These are phyloP conservation scores for Xylaria hypoxylon DNA, from an alignment of 2,329 filamentous ascomycete species.

Conservation along the genomic window DNA sequence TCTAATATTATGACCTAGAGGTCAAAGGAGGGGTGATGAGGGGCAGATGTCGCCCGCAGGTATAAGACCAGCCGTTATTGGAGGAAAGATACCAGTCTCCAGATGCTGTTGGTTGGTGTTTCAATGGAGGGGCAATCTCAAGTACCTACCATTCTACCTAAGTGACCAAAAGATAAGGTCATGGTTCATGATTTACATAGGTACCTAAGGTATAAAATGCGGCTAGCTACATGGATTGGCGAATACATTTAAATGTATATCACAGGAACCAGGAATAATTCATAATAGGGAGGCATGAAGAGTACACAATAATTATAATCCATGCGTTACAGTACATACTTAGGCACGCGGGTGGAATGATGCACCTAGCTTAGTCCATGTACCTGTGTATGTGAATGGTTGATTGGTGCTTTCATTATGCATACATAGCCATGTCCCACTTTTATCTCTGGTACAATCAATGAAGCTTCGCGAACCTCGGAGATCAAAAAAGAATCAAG, in stretches of 20 bases:
- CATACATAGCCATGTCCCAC: slow-evolving; percentile 33
- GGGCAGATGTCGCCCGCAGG: slow-evolving; percentile 27
- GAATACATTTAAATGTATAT: no score
- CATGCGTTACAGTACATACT: no score
- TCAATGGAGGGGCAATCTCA: slow-evolving; percentile 33
- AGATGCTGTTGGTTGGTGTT: not conserved
- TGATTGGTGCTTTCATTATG: not conserved
- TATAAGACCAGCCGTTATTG: slow-evolving; percentile 13
- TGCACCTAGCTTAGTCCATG: not conserved
- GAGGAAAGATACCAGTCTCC: not conserved
- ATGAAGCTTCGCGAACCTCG: slow-evolving; percentile 50
- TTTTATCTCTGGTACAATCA: slow-evolving; percentile 38
- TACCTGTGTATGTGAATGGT: not conserved
- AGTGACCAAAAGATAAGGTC: slow-evolving; percentile 1
- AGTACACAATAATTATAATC: no score
- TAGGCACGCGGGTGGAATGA: no score
- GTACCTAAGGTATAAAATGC: no score
- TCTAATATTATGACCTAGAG: not conserved
- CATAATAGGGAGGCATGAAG: not conserved
- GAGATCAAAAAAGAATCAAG: slow-evolving; percentile 38
- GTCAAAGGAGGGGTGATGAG: slow-evolving; percentile 38
- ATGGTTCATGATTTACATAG: no score
- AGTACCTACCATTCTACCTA: not conserved
- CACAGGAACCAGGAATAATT: not conserved
- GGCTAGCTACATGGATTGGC: not conserved